These are phyloP conservation scores for Bacidia rubella DNA, from an alignment of 495 filamentous ascomycete species.

Conservation along the genomic window DNA sequence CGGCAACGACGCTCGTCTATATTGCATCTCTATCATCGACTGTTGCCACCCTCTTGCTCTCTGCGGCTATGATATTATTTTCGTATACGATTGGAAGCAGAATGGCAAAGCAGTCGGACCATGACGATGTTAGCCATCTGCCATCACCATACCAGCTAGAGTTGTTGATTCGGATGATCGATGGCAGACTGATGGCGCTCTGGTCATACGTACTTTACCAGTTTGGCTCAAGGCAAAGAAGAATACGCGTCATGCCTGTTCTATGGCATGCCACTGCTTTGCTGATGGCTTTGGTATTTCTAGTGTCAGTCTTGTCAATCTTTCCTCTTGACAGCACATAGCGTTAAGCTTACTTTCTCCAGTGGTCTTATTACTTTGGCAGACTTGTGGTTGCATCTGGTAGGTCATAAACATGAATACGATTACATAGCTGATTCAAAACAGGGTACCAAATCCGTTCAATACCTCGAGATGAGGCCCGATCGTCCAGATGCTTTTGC, in stretches of 20 bases:
- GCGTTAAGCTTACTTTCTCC: neutral
- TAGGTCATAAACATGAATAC: neutral
- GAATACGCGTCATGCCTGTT: neutral
- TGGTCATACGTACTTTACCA: neutral
- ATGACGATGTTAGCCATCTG: neutral
- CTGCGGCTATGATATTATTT: slow-evolving; percentile 1
- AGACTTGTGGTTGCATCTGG: slow-evolving; percentile 1
- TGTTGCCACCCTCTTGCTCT: neutral
- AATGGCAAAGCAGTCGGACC: neutral
- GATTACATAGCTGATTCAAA: neutral
- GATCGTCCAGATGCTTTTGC: neutral
- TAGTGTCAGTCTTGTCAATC: no score
- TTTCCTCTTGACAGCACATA: neutral
- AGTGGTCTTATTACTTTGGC: neutral
- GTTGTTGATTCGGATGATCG: neutral
- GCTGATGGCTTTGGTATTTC: neutral
- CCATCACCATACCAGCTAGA: slow-evolving; percentile 3
- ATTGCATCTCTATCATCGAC: slow-evolving; percentile 1
- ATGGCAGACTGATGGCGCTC: neutral
- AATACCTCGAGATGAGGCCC: neutral
- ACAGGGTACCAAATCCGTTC: slow-evolving; percentile 1
- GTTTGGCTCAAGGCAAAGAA: neutral
- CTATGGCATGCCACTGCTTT: neutral
- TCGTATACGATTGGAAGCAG: neutral
- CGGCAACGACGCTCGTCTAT: slow-evolving; percentile 1